Percentiles rank a stretch among this genome's conserved stretches.
phyloP scores from a whole-genome alignment of 192 early-diverging fungal species.

The Backusella sp. region DNA sequence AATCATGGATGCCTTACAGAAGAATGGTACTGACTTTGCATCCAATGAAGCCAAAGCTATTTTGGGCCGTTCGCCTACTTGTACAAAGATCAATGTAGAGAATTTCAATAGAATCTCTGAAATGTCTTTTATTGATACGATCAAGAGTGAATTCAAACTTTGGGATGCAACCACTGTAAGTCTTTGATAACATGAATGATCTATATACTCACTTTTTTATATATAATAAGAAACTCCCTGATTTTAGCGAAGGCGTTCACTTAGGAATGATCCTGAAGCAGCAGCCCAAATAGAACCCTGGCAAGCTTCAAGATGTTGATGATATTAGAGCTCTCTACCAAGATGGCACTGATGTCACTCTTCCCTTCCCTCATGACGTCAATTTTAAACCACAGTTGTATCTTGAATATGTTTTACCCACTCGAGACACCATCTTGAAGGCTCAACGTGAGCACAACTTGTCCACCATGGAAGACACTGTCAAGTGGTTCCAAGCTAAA shows the following conservation, averaged over 20 bases:
- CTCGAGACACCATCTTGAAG: background rate
- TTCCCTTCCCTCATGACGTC: background rate
- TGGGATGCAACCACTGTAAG: conserved; percentile 63
- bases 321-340: background rate
- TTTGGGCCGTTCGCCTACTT: conserved; percentile 74
- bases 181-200: background rate
- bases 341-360: conserved; percentile 71
- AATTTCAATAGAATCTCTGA: conserved; percentile 70
- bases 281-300: conserved; percentile 70
- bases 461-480: background rate
- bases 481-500: background rate
- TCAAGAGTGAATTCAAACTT: conserved; percentile 81
- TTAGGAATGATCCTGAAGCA: conserved; percentile 71
- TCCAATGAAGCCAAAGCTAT: conserved; percentile 60
- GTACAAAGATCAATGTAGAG: conserved; percentile 81
- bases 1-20: conserved; percentile 76
- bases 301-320: conserved; percentile 47
- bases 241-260: conserved; percentile 88
- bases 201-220: background rate
- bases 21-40: conserved; percentile 72
- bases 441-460: background rate
- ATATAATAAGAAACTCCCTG: conserved; percentile 54
- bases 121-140: conserved; percentile 70
- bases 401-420: background rate
- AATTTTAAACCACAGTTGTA: background rate